Base-by-base conservation (phyloP, 1,284 basidiomycete species). In the Golubevia sp. region DNA sequence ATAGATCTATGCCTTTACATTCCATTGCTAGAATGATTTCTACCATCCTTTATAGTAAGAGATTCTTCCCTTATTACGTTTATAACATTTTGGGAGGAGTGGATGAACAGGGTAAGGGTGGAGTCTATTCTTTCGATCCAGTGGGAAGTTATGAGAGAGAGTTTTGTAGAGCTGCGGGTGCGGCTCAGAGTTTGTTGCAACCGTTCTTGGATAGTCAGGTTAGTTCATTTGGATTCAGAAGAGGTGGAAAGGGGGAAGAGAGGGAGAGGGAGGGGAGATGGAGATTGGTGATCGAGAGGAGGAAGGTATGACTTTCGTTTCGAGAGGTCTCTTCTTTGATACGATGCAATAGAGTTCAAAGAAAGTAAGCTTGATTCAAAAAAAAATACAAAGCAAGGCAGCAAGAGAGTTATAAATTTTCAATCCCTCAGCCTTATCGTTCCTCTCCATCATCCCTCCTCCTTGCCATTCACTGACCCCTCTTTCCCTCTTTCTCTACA, bases 21-120 rank as follows among this genome's bases (percentile, higher is more conserved):
- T 68, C 77, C 58, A 83, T 83, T 60, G 80, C 80, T 15, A 66
- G 80, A 24, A 77, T 83, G 76, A 65, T 82, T 49, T 78, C 71
- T 20, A 82, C 77, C 23, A 80, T 82, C 34, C 68, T 83, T 15
- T 83, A 83, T 63, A 67, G 74, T 49, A 83, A 83, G 70, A 73
- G 80, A 26, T 80, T 82, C 68, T 83, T 83, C 73, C 80, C 80
- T 34, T 83, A 82, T 67, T 83, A 83, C 69, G 79, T 82, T 23
- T 81, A 80, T 70, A 83, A 83, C 60, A 80, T 83, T 44, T 67
- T 83, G n/a, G 80, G 80, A 4, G 80, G 80, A 7, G 62, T 83
- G 11, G 80, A 83, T 51, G 80, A 83, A 55, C 66, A 83, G 27
- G 80, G 80, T 1, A 77, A 76, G 21, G 80, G 80, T 18, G 80